Base-by-base conservation (phyloP, 2,329 filamentous ascomycete genomes). In the Exophiala mesophila region DNA sequence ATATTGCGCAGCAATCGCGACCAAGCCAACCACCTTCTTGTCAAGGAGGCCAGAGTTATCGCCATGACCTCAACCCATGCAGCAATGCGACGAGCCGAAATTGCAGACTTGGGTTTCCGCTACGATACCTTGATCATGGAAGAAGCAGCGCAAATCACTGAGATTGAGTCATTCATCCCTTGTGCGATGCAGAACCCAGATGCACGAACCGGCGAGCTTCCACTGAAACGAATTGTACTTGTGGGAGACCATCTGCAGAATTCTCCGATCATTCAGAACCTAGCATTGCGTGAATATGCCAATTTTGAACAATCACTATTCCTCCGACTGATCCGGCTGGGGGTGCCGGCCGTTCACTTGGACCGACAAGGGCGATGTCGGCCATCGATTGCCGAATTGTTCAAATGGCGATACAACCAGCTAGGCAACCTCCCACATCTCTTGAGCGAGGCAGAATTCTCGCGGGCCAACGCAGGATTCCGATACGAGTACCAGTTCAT, bases 51-150 rank as follows among this genome's bases (percentile, higher is more conserved):
- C n/a, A 83, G 92, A 24, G 92, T 98, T 50, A 83, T 98, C 52
- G 94, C 92, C 44, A 98, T 98, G 94, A 98, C 92, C 13, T 94
- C 89, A 3, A 98, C 94, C 0, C 92, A 98, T 63, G 94, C 92
- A 3, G 92, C 92, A 1, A 98, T 98, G 76, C 81, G 88, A 48
- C 76, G 90, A 50, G 81, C 87, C 50, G 90, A 97, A 57, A 97
- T 98, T 56, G 84, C 88, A 1, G 76, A 78, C 12, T 75, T 97
- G n/a, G 89, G 89, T 12, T 98, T 98, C 66, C 87, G 88, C 55
- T 98, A 98, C 58, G 89, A 97, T 69, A 98, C 95, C 52, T 85
- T 98, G 9, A 76, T 98, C 39, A 96, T 98, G 85, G 92, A 98
- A 69, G 92, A 98, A 72, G 90, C 92, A 4, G 92, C 92, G 9